Percentiles rank a stretch among this genome's conserved stretches.
phyloP scores from a whole-genome alignment of 177 flowering plant species.

The Vitis hybrid region DNA sequence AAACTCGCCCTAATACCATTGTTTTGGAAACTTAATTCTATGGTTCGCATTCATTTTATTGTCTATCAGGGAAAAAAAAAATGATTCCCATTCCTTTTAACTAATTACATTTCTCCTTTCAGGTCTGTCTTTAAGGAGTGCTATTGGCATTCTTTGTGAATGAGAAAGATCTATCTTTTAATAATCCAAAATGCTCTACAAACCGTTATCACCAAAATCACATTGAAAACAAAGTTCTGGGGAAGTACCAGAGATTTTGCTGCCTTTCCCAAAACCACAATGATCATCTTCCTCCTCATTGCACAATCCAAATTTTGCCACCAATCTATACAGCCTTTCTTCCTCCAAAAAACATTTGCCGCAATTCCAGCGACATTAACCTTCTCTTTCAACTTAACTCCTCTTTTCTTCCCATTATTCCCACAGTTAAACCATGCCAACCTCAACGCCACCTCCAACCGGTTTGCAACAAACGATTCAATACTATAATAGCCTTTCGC shows the following conservation, averaged over 20 bases:
- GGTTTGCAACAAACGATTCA: conserved; percentile 76
- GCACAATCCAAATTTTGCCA: conserved; percentile 66
- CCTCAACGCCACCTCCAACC: conserved; percentile 77
- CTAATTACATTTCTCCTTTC: too few species aligned
- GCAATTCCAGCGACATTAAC: conserved; percentile 49
- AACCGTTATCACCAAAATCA: background rate
- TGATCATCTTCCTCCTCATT: conserved; percentile 43
- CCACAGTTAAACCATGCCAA: conserved; percentile 69
- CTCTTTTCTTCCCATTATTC: conserved; percentile 55
- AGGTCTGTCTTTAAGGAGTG: too few species aligned
- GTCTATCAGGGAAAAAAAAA: too few species aligned
- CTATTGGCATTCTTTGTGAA: too few species aligned
- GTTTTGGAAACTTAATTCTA: too few species aligned
- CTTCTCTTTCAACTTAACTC: conserved; percentile 70
- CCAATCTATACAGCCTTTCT: conserved; percentile 89
- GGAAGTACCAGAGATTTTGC: conserved; percentile 71
- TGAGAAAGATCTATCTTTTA: too few species aligned
- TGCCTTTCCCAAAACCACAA: conserved; percentile 44
- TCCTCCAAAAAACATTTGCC: conserved; percentile 86
- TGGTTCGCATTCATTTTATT: too few species aligned
- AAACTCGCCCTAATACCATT: too few species aligned
- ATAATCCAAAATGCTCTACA: too few species aligned
- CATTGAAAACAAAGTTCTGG: conserved; percentile 7
- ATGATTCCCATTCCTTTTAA: too few species aligned
- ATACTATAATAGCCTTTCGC: conserved; percentile 79